Percentiles rank a stretch among this genome's conserved stretches.
Conservation (phyloP, 352 stramenopile genomes). For the Pythium dissimile region DNA sequence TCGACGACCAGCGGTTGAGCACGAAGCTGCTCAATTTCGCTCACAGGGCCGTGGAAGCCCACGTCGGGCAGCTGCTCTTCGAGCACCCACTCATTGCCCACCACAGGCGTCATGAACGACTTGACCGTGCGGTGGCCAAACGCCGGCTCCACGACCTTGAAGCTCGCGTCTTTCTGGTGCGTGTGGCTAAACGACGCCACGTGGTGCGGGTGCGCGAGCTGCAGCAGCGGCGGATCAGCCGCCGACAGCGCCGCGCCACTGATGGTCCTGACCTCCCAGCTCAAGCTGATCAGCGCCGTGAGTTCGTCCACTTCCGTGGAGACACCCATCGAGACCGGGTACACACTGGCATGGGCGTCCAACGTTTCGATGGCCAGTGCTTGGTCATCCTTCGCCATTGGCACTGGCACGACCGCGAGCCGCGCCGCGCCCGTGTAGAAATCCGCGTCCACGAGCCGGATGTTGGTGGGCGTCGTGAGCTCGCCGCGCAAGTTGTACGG, state of each 20-base stretch:
- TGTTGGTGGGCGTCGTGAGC: constrained; percentile 66
- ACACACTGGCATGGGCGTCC: constrained; percentile 52
- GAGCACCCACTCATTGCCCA: constrained; percentile 59
- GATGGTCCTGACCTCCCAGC: constrained; percentile 57
- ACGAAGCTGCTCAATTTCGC: constrained; percentile 12
- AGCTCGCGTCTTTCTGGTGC: constrained; percentile 17
- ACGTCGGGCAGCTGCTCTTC: constrained; percentile 49
- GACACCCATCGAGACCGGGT: constrained; percentile 43
- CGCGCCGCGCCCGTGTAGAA: constrained; percentile 60
- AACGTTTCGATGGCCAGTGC: constrained; percentile 26
- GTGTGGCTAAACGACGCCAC: constrained; percentile 38
- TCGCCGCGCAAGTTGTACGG: constrained; percentile 63
- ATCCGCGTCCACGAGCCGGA: constrained; percentile 60
- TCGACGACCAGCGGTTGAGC: constrained; percentile 30
- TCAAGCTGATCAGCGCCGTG: constrained; percentile 42
- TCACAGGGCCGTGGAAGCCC: constrained; percentile 33
- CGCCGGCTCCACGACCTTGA: constrained; percentile 34
- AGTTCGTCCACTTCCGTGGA: constrained; percentile 30
- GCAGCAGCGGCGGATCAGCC: constrained; percentile 32
- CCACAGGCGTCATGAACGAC: constrained; percentile 73
- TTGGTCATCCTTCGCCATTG: too few species aligned
- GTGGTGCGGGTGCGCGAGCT: constrained; percentile 79
- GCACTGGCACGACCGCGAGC: constrained; percentile 53
- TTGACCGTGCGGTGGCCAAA: constrained; percentile 76
- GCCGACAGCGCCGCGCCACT: constrained; percentile 9